These are phyloP conservation scores for Suillus tomentosus DNA, from an alignment of 768 basidiomycete species.

Conservation along the genomic window DNA sequence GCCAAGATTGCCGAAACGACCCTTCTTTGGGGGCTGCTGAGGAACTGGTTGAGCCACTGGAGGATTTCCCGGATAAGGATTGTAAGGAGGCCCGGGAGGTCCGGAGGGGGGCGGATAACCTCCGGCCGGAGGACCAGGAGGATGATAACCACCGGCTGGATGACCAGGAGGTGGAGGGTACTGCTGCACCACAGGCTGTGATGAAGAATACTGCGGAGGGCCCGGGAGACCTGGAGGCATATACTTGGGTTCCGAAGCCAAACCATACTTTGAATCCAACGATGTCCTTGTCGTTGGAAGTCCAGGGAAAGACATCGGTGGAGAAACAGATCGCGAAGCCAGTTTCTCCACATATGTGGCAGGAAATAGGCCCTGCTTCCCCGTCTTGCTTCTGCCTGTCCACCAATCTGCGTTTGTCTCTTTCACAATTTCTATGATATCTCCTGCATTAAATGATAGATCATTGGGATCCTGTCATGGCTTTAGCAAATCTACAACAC, in stretches of 20 bases:
- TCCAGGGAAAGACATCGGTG: slow-evolving; percentile 23
- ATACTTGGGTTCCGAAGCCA: slow-evolving; percentile 16
- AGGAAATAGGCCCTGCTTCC: slow-evolving; percentile 76
- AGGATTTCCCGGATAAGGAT: slow-evolving; percentile 22
- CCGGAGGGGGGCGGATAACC: slow-evolving; percentile 18
- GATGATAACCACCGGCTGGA: slow-evolving; percentile 16
- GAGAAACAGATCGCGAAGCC: slow-evolving; percentile 21
- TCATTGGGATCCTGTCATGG: slow-evolving; percentile 68
- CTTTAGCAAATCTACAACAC: slow-evolving; percentile 14
- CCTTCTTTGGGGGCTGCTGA: slow-evolving; percentile 36
- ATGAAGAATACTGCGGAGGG: slow-evolving; percentile 16
- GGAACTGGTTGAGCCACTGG: slow-evolving; percentile 38
- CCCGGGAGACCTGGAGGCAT: slow-evolving; percentile 6
- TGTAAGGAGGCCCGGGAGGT: slow-evolving; percentile 19
- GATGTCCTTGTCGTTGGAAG: slow-evolving; percentile 22
- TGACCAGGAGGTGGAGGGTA: slow-evolving; percentile 18
- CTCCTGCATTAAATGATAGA: slow-evolving; percentile 72
- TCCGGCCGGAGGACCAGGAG: slow-evolving; percentile 9
- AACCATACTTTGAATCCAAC: slow-evolving; percentile 11
- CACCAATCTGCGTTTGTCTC: slow-evolving; percentile 93
- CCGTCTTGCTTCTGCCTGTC: slow-evolving; percentile 65
- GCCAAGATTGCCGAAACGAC: slow-evolving; percentile 42
- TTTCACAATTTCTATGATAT: slow-evolving; percentile 75
- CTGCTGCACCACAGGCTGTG: not conserved
- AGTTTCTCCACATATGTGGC: slow-evolving; percentile 69